A percentile compares a stretch with the other conserved stretches of the same genome.
These are phyloP conservation scores for Geotrichum restrictum DNA, from an alignment of 1,139 yeast species.

Conservation along the genomic window DNA sequence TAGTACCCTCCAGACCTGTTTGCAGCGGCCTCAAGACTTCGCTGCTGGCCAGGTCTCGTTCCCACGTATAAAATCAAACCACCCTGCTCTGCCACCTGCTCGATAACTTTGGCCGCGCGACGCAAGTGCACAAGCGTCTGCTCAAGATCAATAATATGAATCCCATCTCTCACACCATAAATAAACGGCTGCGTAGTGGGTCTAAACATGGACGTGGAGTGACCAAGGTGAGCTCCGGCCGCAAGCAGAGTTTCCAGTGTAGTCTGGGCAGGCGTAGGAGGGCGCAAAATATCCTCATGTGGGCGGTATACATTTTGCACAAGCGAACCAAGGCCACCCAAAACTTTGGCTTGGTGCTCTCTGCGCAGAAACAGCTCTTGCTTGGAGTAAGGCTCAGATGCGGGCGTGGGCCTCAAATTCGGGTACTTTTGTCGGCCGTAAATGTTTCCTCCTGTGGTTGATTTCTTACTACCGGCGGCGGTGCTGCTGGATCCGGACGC, in stretches of 20 bases:
- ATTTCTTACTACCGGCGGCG: neutral
- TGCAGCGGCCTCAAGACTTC: conserved; percentile 77
- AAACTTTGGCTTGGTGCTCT: conserved; percentile 51
- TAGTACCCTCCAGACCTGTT: conserved; percentile 72
- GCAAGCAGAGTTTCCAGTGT: conserved; percentile 71
- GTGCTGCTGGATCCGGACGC: conserved; percentile 8
- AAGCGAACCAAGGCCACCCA: conserved; percentile 61
- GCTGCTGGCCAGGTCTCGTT: conserved; percentile 71
- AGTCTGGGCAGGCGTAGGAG: conserved; percentile 54
- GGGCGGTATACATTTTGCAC: conserved; percentile 64
- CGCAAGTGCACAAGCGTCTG: conserved; percentile 71
- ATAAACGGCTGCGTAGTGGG: conserved; percentile 84
- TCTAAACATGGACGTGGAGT: conserved; percentile 73
- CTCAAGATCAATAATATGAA: conserved; percentile 84
- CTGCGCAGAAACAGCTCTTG: conserved; percentile 78
- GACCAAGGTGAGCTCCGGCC: conserved; percentile 94
- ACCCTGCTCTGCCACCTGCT: conserved; percentile 77
- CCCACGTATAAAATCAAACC: conserved; percentile 85
- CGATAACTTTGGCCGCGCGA: conserved; percentile 73
- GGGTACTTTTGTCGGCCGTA: conserved; percentile 34
- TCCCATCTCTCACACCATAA: conserved; percentile 81
- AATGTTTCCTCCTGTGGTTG: conserved; percentile 4
- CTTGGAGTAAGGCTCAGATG: conserved; percentile 54
- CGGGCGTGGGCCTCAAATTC: conserved; percentile 38
- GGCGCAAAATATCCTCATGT: conserved; percentile 58